Conservation (phyloP, 768 basidiomycete species). For the Russula olivacea region DNA sequence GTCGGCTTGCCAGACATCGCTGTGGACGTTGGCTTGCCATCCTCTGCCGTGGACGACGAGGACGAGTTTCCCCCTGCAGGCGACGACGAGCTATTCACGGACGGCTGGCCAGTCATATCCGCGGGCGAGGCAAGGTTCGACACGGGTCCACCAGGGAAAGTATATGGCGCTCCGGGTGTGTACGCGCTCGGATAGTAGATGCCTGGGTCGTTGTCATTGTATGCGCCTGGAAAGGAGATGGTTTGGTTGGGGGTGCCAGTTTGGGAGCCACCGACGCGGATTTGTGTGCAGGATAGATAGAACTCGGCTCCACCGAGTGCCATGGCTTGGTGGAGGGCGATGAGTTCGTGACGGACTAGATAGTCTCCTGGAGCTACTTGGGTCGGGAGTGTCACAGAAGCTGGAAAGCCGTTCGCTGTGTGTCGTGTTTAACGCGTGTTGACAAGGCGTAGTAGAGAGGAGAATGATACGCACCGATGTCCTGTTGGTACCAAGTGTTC, state of each 20-base stretch:
- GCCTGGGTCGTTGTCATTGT: constrained; percentile 36
- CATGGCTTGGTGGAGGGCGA: constrained; percentile 63
- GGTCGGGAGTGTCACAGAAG: constrained; percentile 32
- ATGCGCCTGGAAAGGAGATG: constrained; percentile 62
- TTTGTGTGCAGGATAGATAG: constrained; percentile 64
- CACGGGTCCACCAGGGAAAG: constrained; percentile 21
- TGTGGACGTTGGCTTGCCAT: too few relatives aligned
- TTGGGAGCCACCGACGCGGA: constrained; percentile 47
- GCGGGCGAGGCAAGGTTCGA: constrained; percentile 22
- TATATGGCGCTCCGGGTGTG: background rate
- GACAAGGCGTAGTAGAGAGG: background rate
- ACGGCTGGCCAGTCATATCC: background rate
- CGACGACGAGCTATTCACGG: background rate
- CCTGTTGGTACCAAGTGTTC: constrained; percentile 30
- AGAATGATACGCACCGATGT: constrained; percentile 28
- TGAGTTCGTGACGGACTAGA: constrained; percentile 72
- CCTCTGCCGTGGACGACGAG: background rate
- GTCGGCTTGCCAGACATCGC: too few relatives aligned
- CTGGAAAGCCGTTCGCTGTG: constrained; percentile 27
- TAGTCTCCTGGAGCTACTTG: constrained; percentile 64
- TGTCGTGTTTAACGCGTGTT: constrained; percentile 1
- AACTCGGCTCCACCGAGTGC: constrained; percentile 66
- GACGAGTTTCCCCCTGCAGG: background rate
- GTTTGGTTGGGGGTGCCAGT: constrained; percentile 49
- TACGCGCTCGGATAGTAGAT: constrained; percentile 49